phyloP scores from a whole-genome alignment of 306 rosid species.

The Citrullus colocynthis region DNA sequence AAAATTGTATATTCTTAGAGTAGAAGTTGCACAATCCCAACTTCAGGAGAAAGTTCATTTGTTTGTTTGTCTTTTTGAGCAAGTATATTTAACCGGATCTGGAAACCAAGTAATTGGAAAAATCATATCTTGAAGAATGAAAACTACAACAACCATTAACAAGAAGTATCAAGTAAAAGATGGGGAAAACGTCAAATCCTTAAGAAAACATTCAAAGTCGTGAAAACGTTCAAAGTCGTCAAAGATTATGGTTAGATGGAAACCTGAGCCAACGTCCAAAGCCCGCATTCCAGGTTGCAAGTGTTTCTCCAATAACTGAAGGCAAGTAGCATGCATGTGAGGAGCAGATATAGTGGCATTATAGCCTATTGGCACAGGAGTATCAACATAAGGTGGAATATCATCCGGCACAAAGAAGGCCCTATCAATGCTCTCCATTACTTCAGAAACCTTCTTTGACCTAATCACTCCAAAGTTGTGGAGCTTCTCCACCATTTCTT shows the following conservation, averaged over 20 bases:
- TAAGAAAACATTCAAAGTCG: not conserved
- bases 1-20: not conserved
- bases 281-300: constrained; percentile 89
- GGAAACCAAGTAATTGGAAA: not conserved
- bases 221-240: not conserved
- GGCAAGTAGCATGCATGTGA: constrained; percentile 94
- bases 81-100: not conserved
- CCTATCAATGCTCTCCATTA: constrained; percentile 69
- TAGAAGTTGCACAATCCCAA: not conserved
- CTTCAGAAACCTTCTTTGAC: constrained; percentile 55
- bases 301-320: constrained; percentile 66
- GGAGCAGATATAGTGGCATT: constrained; percentile 98
- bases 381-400: constrained; percentile 55
- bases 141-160: not conserved
- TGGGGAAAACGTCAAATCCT: not conserved
- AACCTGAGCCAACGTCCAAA: constrained; percentile 92
- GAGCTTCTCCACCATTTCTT: constrained; percentile 77
- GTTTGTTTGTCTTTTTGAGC: not conserved
- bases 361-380: constrained; percentile 72
- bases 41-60: not conserved
- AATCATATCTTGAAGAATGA: not conserved
- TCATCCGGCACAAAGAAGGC: constrained; percentile 66
- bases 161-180: not conserved
- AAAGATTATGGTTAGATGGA: not conserved
- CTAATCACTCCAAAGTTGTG: constrained; percentile 48